Percentiles rank a stretch among this genome's conserved stretches.
Evolutionary conservation across 1,284 basidiomycete species (phyloP).

Genomic region (Meripilus lineatus): DNA sequence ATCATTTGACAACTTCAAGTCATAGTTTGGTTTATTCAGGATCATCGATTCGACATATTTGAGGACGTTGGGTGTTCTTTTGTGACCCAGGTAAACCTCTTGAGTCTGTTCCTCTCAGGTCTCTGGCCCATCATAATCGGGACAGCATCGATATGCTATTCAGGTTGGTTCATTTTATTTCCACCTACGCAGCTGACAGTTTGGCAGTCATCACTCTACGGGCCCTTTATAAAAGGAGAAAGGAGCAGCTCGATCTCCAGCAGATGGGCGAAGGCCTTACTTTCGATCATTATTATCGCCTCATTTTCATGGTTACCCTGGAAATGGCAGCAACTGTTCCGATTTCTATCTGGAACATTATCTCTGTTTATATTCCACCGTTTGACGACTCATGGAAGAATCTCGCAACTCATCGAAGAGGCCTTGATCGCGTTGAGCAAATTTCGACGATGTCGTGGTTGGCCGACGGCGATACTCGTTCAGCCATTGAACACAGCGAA

Average conservation of each 20-base stretch:
- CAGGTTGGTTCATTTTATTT: constrained; percentile 16
- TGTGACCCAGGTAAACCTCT: constrained; percentile 37
- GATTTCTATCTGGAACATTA: background rate
- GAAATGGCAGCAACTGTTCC: background rate
- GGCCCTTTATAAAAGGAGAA: too few species aligned
- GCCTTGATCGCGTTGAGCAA: constrained; percentile 2
- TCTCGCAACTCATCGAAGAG: constrained; percentile 1
- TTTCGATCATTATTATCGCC: too few species aligned
- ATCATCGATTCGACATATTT: constrained; percentile 52
- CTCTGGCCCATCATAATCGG: constrained; percentile 40
- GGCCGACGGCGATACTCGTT: background rate
- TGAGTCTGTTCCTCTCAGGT: constrained; percentile 36
- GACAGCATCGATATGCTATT: constrained; percentile 31
- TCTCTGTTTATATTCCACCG: background rate
- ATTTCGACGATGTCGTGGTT: background rate
- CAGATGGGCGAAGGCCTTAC: too few species aligned
- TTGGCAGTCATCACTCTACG: too few species aligned
- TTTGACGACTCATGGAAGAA: constrained; percentile 2
- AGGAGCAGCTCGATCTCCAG: too few species aligned
- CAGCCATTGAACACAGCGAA: background rate
- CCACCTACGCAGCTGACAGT: too few species aligned
- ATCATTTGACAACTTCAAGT: background rate
- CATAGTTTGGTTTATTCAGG: constrained; percentile 30
- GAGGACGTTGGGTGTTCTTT: constrained; percentile 55
- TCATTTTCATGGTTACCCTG: constrained; percentile 1